Base-by-base conservation (phyloP, 2,329 filamentous ascomycete genomes). In the Sporothrix inflata region DNA sequence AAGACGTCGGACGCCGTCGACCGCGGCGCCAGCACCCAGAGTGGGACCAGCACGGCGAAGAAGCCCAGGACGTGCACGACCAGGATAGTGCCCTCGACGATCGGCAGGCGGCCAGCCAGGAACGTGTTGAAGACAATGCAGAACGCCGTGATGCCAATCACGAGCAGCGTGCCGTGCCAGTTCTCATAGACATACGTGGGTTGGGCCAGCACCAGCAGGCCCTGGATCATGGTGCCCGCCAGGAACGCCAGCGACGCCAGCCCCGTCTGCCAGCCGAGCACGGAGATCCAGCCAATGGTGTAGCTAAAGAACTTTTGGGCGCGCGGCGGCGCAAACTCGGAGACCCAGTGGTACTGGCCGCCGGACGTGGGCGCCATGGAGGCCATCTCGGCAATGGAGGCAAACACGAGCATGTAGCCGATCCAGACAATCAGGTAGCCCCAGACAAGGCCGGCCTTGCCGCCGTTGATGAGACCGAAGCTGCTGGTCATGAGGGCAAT, bases 311-410 rank as follows among this genome's bases (percentile, higher is more conserved):
- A 84, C 72, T 85, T 86, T 74, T 88, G 84, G 40, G 81, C 82
- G 21, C 79, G 79, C 1, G 78, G 78, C 0, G 86, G 84, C 2
- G 84, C 84, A 71, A 89, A 83, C 75, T 87, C 84, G 0, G 84
- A 86, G 0, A 89, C 86, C 86, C 87, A 89, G 76, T 89, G 86
- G 74, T 89, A 90, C 78, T 90, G 87, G 9, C 88, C 88, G 61
- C 87, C 88, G 0, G 85, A 72, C 75, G 88, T 76, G 76, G 87
- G 75, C 73, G 86, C 82, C 74, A 85, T 84, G 0, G 82, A 84
- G 1, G 82, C 81, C 74, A 84, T 80, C 77, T 85, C 84, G 14
- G 79, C 78, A 51, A 81, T 81, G 3, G 80, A 78, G 34, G 78
- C 77, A 70, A 84, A 84, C 34, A 85, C 81, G 45, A 82, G 81